Evolutionary conservation across 2,329 filamentous ascomycete species (phyloP).

Genomic region (Pseudonectria foliicola): DNA sequence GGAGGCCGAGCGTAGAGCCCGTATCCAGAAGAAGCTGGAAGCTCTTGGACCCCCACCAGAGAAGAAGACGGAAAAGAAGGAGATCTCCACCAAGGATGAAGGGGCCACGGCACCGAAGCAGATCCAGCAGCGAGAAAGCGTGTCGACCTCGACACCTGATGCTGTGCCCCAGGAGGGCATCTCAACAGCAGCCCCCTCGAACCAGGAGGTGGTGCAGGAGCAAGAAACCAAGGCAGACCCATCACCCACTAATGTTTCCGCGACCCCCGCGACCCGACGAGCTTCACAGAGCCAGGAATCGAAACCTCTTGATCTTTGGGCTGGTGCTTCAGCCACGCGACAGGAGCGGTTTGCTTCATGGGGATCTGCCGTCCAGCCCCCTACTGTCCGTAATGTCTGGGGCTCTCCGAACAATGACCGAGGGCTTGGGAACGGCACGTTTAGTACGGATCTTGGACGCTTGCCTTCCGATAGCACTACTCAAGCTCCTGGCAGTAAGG

Average conservation of each 20-base stretch:
- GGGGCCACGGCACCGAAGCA: constrained; percentile 23
- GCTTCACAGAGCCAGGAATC: constrained; percentile 27
- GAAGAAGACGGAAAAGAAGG: constrained; percentile 50
- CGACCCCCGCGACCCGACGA: constrained; percentile 18
- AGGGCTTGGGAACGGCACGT: constrained; percentile 71
- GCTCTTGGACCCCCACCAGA: constrained; percentile 60
- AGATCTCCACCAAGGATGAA: constrained; percentile 35
- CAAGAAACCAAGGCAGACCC: constrained; percentile 10
- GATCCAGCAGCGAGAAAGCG: constrained; percentile 28
- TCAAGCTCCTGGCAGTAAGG: constrained; percentile 25
- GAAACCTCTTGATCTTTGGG: constrained; percentile 32
- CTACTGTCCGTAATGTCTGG: constrained; percentile 59
- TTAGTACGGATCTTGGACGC: constrained; percentile 54
- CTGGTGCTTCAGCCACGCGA: constrained; percentile 28
- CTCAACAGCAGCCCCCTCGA: constrained; percentile 1
- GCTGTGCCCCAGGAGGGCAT: constrained; percentile 9
- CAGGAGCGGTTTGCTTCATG: constrained; percentile 46
- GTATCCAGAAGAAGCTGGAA: constrained; percentile 65
- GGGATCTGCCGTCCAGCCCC: constrained; percentile 36
- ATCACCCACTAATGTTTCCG: constrained; percentile 8
- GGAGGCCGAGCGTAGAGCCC: constrained; percentile 63
- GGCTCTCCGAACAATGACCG: constrained; percentile 64
- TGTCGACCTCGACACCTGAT: constrained; percentile 2
- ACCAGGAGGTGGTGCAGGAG: constrained; percentile 8
- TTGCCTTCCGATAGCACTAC: constrained; percentile 31